phyloP scores from a whole-genome alignment of 2,329 filamentous ascomycete species.

The Xylaria polymorpha region DNA sequence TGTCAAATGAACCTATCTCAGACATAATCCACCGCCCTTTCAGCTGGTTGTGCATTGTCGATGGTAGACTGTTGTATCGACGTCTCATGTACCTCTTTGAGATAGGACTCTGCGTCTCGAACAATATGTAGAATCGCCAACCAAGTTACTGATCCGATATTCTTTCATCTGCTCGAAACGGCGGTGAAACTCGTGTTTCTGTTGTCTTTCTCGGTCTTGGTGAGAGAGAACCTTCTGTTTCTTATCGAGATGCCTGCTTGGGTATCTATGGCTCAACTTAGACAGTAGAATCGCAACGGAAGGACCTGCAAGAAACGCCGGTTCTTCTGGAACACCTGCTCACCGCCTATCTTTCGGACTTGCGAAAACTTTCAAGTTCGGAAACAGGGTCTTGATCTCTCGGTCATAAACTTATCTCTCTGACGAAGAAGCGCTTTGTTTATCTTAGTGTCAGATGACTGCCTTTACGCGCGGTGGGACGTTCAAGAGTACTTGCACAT shows the following conservation, averaged over 20 bases:
- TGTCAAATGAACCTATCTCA: not conserved
- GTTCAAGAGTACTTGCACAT: not conserved
- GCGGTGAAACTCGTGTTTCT: constrained; percentile 28
- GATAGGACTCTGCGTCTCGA: constrained; percentile 22
- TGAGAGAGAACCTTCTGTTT: not conserved
- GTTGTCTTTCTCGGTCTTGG: not conserved
- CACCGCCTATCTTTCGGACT: constrained; percentile 10
- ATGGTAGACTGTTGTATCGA: not conserved
- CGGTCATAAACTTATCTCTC: not conserved
- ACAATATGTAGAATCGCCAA: constrained; percentile 23
- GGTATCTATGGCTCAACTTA: not conserved
- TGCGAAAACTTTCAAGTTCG: not conserved
- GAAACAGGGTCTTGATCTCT: not conserved
- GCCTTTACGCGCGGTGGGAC: not conserved
- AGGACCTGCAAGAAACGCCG: not conserved
- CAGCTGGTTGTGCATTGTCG: constrained; percentile 1
- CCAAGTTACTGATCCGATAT: not conserved
- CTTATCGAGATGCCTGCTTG: not conserved
- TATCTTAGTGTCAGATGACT: not conserved
- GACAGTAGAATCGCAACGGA: not conserved
- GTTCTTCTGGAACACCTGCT: constrained; percentile 12
- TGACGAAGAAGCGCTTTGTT: not conserved
- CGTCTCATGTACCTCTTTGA: constrained; percentile 27
- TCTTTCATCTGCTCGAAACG: constrained; percentile 27
- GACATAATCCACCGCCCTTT: constrained; percentile 35